phyloP scores from a whole-genome alignment of 2,329 filamentous ascomycete species.

The Pochonia chlamydosporia region DNA sequence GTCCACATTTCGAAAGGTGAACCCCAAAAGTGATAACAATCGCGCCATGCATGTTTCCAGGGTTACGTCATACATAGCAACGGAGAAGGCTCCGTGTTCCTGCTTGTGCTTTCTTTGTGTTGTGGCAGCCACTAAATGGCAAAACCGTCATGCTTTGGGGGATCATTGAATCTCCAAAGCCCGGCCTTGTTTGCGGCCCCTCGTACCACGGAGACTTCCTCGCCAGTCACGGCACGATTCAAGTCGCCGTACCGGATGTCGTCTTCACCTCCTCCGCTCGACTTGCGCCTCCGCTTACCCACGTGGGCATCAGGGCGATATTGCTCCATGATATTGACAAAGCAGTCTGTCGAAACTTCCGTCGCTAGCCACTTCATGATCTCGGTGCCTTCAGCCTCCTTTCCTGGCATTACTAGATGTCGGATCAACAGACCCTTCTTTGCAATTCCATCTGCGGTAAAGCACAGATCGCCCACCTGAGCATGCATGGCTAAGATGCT shows the following conservation, averaged over 20 bases:
- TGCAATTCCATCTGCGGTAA: constrained; percentile 74
- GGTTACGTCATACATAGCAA: not conserved
- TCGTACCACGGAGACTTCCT: constrained; percentile 62
- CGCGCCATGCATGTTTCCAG: not conserved
- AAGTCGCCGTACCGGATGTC: constrained; percentile 68
- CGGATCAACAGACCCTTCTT: constrained; percentile 70
- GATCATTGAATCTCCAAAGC: constrained; percentile 73
- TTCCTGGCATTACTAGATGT: constrained; percentile 81
- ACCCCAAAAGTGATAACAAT: not conserved
- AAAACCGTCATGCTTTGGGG: constrained; percentile 46
- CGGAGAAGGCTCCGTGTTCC: too few relatives aligned
- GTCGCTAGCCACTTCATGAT: constrained; percentile 74
- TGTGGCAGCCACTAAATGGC: constrained; percentile 24
- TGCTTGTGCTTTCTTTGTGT: not conserved
- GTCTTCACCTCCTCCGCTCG: constrained; percentile 21
- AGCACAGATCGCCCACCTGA: constrained; percentile 78
- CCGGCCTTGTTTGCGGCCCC: constrained; percentile 65
- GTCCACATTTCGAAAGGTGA: not conserved
- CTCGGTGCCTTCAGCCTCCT: constrained; percentile 63
- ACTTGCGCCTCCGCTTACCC: constrained; percentile 52
- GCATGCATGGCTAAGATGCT: constrained; percentile 74
- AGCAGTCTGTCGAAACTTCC: constrained; percentile 67
- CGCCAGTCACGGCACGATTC: constrained; percentile 53
- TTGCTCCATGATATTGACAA: constrained; percentile 86
- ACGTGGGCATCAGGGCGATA: constrained; percentile 78